Percentiles rank a stretch among this genome's conserved stretches.
Evolutionary conservation across 352 stramenopile genomes (phyloP).

Genomic region (Globisporangium cederbergense): DNA sequence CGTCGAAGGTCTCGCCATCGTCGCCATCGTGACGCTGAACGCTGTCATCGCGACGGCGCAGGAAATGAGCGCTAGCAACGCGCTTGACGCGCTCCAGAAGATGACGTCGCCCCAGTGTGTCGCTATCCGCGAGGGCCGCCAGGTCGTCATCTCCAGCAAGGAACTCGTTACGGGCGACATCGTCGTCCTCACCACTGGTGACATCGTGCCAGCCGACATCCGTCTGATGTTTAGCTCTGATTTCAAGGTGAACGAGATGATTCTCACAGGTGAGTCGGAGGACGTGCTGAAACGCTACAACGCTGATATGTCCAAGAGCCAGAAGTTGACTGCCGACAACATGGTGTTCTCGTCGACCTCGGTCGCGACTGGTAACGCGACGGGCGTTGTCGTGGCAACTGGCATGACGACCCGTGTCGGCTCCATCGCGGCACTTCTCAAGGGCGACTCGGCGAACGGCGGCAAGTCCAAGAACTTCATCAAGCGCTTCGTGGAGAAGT

Average conservation of each 20-base stretch:
- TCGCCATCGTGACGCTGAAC: conserved; percentile 49
- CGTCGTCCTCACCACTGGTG: conserved; percentile 87
- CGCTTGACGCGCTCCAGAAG: conserved; percentile 67
- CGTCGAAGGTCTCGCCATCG: conserved; percentile 65
- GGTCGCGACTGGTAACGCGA: conserved; percentile 62
- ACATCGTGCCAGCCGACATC: conserved; percentile 91
- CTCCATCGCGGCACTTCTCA: conserved; percentile 55
- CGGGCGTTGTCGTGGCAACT: conserved; percentile 57
- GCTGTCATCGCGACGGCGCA: conserved; percentile 66
- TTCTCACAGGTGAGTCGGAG: conserved; percentile 91
- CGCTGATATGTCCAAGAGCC: conserved; percentile 31
- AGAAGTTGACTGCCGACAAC: conserved; percentile 75
- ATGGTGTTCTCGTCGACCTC: conserved; percentile 92
- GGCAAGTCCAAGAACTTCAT: conserved; percentile 49
- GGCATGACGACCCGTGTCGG: conserved; percentile 64
- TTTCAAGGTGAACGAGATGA: conserved; percentile 92
- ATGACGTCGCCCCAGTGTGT: conserved; percentile 67
- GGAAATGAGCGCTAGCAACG: conserved; percentile 63
- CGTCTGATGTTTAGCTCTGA: conserved; percentile 82
- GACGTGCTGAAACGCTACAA: conserved; percentile 74
- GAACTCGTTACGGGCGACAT: conserved; percentile 71
- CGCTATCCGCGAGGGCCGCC: conserved; percentile 43
- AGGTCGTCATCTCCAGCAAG: conserved; percentile 51
- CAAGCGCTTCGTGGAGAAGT: conserved; percentile 56
- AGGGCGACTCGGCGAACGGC: conserved; percentile 27